Evolutionary conservation across 257 asterid species (phyloP), one percentile per base, ranked within the genome.

Genomic region (Nicotiana tomentosiformis): DNA sequence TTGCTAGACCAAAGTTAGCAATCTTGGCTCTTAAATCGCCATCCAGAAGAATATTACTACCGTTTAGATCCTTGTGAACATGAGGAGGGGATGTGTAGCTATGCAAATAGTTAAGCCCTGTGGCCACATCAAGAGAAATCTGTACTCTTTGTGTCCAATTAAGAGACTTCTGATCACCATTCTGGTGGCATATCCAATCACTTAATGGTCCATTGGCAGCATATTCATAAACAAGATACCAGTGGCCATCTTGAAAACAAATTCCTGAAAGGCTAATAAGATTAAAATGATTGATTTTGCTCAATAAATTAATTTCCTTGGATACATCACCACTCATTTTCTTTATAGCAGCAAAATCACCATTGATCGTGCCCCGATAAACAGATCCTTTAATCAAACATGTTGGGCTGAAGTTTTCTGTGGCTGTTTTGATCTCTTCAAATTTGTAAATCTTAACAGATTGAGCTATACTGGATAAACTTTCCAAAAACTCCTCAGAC

Each of bases 321-420:
- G 97, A 83, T 7, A 96, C 99, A 70, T 94, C 95, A 43, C 99
- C 97, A n/a, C 82, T 92, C 89, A 90, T 91, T 86, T 84, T 94
- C 92, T 96, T 94, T 84, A 96, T 88, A 0, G 99, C 99, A 1
- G 99, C 99, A 18, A 87, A 81, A 83, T 96, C 99, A 11, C 98
- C 98, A 26, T 92, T 93, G 20, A 96, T 87, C 3, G 83, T 85
- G 23, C 93, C 99, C 7, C 94, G 90, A 87, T 96, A 94, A 64
- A 93, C 97, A 0, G 97, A 93, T 0, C 98, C 97, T 72, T 87
- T 87, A 55, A 96, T 91, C 90, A 51, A 68, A 72, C 84, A 87
- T 9, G 67, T 35, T 10, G 93, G 87, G 80, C 92, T 85, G 85
- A 96, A 94, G 87, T 93, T 88, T 11, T 90, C 84, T 0, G 99